phyloP scores from a whole-genome alignment of 495 filamentous ascomycete species.

The Penicillium bialowiezense region DNA sequence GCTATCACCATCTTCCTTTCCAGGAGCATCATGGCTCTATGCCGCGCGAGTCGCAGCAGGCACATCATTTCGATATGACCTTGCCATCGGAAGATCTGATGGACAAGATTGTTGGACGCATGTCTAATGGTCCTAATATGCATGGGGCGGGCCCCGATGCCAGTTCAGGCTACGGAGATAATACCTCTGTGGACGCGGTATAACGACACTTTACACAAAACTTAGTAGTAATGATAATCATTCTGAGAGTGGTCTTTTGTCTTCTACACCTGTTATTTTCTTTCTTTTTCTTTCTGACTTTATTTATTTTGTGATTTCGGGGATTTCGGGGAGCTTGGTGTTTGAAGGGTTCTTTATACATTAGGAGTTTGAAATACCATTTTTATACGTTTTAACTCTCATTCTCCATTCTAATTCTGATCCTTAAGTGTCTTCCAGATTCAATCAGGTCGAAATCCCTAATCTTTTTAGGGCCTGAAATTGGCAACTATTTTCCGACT shows the following conservation, averaged over 20 bases:
- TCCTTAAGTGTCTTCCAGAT: not conserved
- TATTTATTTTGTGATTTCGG: slow-evolving; percentile 3
- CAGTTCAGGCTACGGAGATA: slow-evolving; percentile 29
- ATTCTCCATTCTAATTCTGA: not conserved
- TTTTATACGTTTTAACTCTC: not conserved
- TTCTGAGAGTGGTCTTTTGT: slow-evolving; percentile 21
- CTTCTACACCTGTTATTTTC: slow-evolving; percentile 17
- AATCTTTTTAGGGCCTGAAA: not conserved
- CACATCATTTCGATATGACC: slow-evolving; percentile 32
- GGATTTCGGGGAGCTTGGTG: slow-evolving; percentile 1
- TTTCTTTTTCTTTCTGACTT: slow-evolving; percentile 4
- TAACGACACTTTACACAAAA: slow-evolving; percentile 16
- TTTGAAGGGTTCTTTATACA: not conserved
- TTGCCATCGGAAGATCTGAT: slow-evolving; percentile 43
- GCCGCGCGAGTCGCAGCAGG: slow-evolving; percentile 37
- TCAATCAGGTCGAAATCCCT: not conserved
- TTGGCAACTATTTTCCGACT: not conserved
- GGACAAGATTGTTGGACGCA: slow-evolving; percentile 40
- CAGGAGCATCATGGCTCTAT: slow-evolving; percentile 33
- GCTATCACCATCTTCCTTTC: slow-evolving; percentile 37
- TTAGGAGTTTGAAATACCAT: not conserved
- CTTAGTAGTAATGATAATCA: slow-evolving; percentile 30
- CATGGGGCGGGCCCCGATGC: slow-evolving; percentile 40
- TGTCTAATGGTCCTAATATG: slow-evolving; percentile 35
- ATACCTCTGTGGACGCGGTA: slow-evolving; percentile 33